Conservation (phyloP, 495 filamentous ascomycete species). For the Annulohypoxylon nitens region DNA sequence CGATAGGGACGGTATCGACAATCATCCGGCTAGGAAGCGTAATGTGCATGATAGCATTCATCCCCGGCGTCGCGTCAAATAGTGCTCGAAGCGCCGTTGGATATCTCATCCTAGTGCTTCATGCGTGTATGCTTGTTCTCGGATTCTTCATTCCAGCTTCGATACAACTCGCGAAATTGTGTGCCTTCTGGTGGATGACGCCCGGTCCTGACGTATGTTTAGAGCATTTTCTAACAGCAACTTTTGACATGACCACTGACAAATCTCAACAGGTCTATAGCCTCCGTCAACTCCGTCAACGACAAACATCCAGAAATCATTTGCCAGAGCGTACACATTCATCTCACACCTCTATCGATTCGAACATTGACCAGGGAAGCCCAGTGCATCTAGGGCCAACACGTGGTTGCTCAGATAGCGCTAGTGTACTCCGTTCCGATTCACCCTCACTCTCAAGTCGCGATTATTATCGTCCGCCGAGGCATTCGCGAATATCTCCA, state of each 20-base stretch:
- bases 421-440: neutral
- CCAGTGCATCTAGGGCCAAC: neutral
- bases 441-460: neutral
- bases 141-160: neutral
- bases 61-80: neutral
- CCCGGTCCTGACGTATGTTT: conserved; percentile 1
- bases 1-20: neutral
- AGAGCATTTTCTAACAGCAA: neutral
- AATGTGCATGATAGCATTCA: neutral
- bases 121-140: neutral
- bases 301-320: neutral
- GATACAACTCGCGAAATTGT: neutral
- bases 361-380: neutral
- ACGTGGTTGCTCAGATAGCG: neutral
- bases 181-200: neutral
- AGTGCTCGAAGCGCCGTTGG: neutral
- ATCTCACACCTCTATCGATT: neutral
- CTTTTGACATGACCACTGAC: neutral
- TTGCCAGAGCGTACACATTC: conserved; percentile 5
- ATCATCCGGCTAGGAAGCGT: neutral
- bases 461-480: conserved; percentile 1
- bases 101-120: neutral
- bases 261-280: neutral
- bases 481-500: neutral
- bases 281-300: neutral